A percentile compares a stretch with the other conserved stretches of the same genome.
Conservation (phyloP, 1,139 yeast genomes). For the Diutina ranongensis region DNA sequence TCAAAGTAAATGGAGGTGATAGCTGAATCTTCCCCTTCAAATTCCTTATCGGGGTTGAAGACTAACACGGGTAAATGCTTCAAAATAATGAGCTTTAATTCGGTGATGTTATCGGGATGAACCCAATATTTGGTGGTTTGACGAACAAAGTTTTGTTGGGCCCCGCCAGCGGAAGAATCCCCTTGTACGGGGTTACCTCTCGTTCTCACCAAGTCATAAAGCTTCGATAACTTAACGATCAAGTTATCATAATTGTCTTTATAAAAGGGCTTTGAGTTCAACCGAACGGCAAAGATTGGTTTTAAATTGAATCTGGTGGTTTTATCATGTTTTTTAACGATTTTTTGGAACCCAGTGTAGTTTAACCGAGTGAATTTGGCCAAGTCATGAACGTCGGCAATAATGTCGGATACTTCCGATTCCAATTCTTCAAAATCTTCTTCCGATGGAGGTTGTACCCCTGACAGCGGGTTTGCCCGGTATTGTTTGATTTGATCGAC, state of each 20-base stretch:
- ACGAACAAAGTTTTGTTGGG: conserved; percentile 94
- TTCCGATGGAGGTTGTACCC: conserved; percentile 32
- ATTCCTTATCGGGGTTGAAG: conserved; percentile 91
- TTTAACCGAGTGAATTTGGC: conserved; percentile 88
- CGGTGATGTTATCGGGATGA: conserved; percentile 98
- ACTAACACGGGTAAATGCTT: conserved; percentile 95
- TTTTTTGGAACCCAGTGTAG: conserved; percentile 93
- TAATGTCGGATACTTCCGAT: conserved; percentile 82
- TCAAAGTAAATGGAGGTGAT: conserved; percentile 95
- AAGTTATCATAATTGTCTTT: conserved; percentile 86
- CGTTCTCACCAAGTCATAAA: conserved; percentile 88
- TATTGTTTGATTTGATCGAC: conserved; percentile 28
- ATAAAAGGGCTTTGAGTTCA: conserved; percentile 88
- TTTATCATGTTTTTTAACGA: conserved; percentile 92
- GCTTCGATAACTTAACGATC: conserved; percentile 78
- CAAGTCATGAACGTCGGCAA: conserved; percentile 94
- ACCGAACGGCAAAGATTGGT: conserved; percentile 87
- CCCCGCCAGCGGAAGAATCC: conserved; percentile 93
- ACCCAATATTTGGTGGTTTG: conserved; percentile 99
- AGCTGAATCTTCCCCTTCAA: conserved; percentile 88
- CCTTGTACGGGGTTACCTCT: conserved; percentile 92
- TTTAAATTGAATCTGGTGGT: conserved; percentile 71
- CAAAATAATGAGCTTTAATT: conserved; percentile 78
- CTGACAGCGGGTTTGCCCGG: conserved; percentile 9
- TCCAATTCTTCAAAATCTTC: conserved; percentile 86